phyloP scores from a whole-genome alignment of 768 basidiomycete genomes.

The Lentinula aciculospora region DNA sequence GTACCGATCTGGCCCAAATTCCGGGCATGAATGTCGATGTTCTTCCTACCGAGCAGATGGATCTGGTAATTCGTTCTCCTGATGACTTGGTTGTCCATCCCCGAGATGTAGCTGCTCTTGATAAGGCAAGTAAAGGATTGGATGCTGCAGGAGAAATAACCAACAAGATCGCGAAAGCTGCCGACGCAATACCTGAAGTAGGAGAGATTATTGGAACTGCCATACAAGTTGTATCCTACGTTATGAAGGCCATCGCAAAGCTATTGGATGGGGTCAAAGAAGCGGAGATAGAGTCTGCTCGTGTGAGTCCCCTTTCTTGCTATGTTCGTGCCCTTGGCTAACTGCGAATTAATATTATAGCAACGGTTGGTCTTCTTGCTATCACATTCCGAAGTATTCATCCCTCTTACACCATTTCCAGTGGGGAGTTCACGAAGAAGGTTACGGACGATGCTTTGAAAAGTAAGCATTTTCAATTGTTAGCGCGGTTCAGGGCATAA shows the following conservation, averaged over 20 bases:
- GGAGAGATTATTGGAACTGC: background rate
- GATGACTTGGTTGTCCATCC: background rate
- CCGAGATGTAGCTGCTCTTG: background rate
- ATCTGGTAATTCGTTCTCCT: background rate
- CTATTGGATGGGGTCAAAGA: background rate
- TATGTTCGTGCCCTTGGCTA: background rate
- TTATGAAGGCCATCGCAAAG: background rate
- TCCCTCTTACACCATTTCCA: background rate
- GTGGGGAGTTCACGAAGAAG: background rate
- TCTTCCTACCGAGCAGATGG: no score
- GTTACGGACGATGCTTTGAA: background rate
- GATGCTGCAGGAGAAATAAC: background rate
- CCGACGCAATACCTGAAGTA: slow-evolving; percentile 1
- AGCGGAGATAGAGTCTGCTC: background rate
- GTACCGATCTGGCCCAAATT: background rate
- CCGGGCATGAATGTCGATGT: background rate
- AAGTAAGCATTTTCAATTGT: background rate
- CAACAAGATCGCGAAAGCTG: background rate
- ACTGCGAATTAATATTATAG: background rate
- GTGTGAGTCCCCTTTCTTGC: background rate
- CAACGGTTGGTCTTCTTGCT: background rate
- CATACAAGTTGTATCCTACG: background rate
- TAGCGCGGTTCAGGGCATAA: background rate
- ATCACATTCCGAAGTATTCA: no score
- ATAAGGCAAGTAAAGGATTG: background rate